These are phyloP conservation scores for Aspergillus sp. DNA, from an alignment of 2,329 filamentous ascomycete species.

Conservation along the genomic window DNA sequence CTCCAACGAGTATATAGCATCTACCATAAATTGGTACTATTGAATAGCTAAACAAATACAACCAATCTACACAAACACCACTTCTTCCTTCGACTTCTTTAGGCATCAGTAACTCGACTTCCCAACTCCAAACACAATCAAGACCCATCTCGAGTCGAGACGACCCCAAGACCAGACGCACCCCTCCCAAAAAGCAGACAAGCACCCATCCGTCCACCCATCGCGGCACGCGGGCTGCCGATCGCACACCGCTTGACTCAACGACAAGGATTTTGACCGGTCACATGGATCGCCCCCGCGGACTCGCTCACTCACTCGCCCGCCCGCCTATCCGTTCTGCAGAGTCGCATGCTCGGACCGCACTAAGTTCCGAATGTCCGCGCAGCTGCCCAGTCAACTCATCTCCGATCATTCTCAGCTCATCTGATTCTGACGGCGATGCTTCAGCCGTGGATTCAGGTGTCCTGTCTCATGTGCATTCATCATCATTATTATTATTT, in stretches of 20 bases:
- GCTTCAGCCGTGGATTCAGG: too few relatives aligned
- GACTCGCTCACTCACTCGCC: not conserved
- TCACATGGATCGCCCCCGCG: slow-evolving; percentile 6
- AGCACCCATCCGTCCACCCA: not conserved
- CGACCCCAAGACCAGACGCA: not conserved
- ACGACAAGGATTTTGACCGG: not conserved
- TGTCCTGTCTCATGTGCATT: too few relatives aligned
- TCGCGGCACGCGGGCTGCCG: not conserved
- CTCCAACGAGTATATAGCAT: slow-evolving; percentile 10
- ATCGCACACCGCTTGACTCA: slow-evolving; percentile 9
- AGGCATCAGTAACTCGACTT: not conserved
- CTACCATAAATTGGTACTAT: not conserved
- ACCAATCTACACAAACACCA: not conserved
- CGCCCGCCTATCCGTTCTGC: not conserved
- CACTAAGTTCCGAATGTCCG: not conserved
- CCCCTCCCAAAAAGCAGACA: not conserved
- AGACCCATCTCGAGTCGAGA: not conserved
- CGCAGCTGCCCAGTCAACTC: not conserved
- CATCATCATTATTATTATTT: too few relatives aligned
- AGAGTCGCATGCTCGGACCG: not conserved
- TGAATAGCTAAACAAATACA: not conserved
- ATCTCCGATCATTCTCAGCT: not conserved
- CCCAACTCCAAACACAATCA: not conserved
- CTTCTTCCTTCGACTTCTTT: not conserved
- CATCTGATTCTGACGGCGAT: not conserved